Evolutionary conservation across 495 filamentous ascomycete genomes (phyloP).

Genomic region (Aspergillus bridgeri): DNA sequence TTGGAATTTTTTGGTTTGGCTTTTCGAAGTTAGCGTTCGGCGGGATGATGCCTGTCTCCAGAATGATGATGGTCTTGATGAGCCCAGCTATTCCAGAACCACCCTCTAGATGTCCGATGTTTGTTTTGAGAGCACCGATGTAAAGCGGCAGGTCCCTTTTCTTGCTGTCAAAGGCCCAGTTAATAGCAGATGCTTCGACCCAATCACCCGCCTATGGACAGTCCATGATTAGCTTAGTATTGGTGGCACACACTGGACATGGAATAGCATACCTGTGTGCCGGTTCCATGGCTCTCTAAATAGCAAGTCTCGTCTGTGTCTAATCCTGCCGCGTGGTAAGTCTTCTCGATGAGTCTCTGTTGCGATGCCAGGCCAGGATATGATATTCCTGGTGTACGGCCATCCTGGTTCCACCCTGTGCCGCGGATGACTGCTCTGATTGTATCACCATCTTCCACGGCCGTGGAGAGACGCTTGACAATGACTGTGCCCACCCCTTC

Average conservation of each 20-base stretch:
- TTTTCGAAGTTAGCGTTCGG: conserved; percentile 35
- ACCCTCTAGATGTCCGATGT: conserved; percentile 55
- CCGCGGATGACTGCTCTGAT: conserved; percentile 43
- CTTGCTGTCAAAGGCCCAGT: neutral
- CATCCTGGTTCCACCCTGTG: conserved; percentile 38
- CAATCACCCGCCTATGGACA: conserved; percentile 29
- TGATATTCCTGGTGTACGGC: conserved; percentile 34
- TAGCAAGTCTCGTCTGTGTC: conserved; percentile 23
- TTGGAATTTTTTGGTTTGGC: conserved; percentile 24
- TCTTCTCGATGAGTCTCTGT: conserved; percentile 19
- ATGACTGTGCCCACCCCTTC: conserved; percentile 32
- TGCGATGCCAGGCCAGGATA: conserved; percentile 33
- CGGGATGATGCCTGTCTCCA: conserved; percentile 48
- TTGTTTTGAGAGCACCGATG: no score
- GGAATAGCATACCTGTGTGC: conserved; percentile 39
- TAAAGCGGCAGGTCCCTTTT: conserved; percentile 30
- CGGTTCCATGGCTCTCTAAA: conserved; percentile 47
- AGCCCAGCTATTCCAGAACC: conserved; percentile 56
- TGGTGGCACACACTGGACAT: no score
- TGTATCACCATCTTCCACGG: conserved; percentile 37
- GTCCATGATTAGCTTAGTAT: no score
- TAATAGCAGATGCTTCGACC: no score
- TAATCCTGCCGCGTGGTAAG: conserved; percentile 22
- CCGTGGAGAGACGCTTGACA: conserved; percentile 28
- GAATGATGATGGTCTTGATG: conserved; percentile 56